Evolutionary conservation across 257 asterid genomes (phyloP), one percentile per base, ranked within the genome.

Genomic region (Capsicum baccatum): DNA sequence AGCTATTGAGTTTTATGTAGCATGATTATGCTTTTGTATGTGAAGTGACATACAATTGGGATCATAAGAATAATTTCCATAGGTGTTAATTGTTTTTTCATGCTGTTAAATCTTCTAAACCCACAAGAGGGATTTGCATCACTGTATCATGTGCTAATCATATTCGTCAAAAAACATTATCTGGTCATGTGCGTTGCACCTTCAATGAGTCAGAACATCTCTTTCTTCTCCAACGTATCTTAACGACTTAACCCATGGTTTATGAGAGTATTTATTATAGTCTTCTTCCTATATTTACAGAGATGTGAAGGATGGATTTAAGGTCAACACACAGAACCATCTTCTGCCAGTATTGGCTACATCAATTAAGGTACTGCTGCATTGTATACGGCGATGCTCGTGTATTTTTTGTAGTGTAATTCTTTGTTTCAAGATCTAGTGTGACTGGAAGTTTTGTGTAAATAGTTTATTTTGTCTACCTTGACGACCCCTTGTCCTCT

Each of bases 311-410:
- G 98, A 97, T 79, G 99, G 95, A 73, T 97, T 97, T 90, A 97
- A 94, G 92, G 89, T 90, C 86, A 97, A 97, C 89, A 91, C 91
- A 10, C 98, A 97, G 71, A 89, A 56, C 86, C 98, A 97, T 88
- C 97, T 97, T 87, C 91, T 92, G 86, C 99, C 99, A 15, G 92
- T 97, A 26, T 88, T 97, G 91, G 98, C 99, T 82, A 93, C 99
- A 80, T 86, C 94, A n/a, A 85, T 96, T 73, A 96, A 94, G 99
- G 98, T 94, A 90, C 80, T 83, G 73, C 50, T 56, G 17, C 50
- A 21, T 64, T 48, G 37, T 71, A 48, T 47, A 55, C 13, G 14
- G 15, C 79, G 26, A 6, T 50, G 68, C 6, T 35, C 10, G n/a
- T 70, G 57, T 56, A 17, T 14, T 42, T 62, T 63, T 60, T 50